Percentiles rank a stretch among this genome's conserved stretches.
These are phyloP conservation scores for Fusarium globosum DNA, from an alignment of 2,329 filamentous ascomycete species.

Conservation along the genomic window DNA sequence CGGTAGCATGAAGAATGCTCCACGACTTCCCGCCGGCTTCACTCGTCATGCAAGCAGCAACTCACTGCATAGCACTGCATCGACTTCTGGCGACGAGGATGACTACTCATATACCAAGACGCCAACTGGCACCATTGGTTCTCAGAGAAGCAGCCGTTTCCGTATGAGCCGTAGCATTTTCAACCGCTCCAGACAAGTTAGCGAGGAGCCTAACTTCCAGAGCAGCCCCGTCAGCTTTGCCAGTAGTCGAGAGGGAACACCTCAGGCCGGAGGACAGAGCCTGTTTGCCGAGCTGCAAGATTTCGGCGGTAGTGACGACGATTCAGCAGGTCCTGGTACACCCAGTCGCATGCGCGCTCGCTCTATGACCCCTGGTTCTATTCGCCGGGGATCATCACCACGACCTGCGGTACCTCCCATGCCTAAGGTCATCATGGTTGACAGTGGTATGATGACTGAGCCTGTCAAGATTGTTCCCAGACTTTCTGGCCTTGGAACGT, in stretches of 20 bases:
- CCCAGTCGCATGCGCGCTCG: conserved; percentile 63
- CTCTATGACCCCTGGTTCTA: conserved; percentile 61
- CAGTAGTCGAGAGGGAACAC: conserved; percentile 61
- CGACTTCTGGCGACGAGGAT: conserved; percentile 83
- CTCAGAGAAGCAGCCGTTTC: conserved; percentile 75
- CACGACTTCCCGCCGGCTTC: conserved; percentile 53
- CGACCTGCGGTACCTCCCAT: conserved; percentile 61
- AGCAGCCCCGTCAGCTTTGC: conserved; percentile 70
- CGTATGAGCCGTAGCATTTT: conserved; percentile 73
- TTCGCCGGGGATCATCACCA: conserved; percentile 57
- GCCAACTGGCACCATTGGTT: conserved; percentile 67
- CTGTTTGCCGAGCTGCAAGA: conserved; percentile 92
- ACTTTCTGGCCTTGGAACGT: conserved; percentile 15
- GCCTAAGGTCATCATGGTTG: conserved; percentile 67
- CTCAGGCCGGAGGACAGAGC: conserved; percentile 72
- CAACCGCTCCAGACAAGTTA: conserved; percentile 67
- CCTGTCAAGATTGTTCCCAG: conserved; percentile 56
- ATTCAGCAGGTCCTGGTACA: conserved; percentile 68
- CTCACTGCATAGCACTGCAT: conserved; percentile 89
- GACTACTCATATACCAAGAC: conserved; percentile 68
- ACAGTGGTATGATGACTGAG: conserved; percentile 71
- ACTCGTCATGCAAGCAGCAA: conserved; percentile 63
- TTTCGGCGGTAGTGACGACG: conserved; percentile 79
- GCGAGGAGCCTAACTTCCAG: conserved; percentile 67
- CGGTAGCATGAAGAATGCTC: conserved; percentile 55